These are phyloP conservation scores for Rachicladosporium sp. DNA, from an alignment of 2,329 filamentous ascomycete genomes.

Conservation along the genomic window DNA sequence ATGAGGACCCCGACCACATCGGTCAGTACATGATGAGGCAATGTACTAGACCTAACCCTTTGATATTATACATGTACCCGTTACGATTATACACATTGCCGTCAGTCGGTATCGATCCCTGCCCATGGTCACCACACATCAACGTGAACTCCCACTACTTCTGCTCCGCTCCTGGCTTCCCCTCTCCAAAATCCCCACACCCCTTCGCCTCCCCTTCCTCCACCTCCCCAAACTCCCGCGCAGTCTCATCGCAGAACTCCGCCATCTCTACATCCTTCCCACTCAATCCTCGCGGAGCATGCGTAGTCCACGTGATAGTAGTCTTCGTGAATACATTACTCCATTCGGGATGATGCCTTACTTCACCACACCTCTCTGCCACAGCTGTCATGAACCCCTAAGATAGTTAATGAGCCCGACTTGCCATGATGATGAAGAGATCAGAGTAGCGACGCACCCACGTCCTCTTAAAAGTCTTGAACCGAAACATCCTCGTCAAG, in stretches of 20 bases:
- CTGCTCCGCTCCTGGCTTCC: constrained; percentile 7
- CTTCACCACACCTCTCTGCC: constrained; percentile 52
- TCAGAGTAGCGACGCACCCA: constrained; percentile 21
- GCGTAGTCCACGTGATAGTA: constrained; percentile 62
- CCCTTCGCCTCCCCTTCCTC: constrained; percentile 3
- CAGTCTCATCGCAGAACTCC: constrained; percentile 43
- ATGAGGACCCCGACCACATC: no score
- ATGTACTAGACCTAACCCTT: neutral
- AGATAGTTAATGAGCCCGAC: neutral
- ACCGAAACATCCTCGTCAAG: constrained; percentile 24
- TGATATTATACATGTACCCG: no score
- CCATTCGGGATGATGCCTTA: constrained; percentile 66
- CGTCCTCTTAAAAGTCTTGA: constrained; percentile 27
- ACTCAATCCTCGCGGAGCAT: constrained; percentile 53
- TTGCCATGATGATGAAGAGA: neutral
- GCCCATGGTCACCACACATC: neutral
- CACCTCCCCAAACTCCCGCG: constrained; percentile 15
- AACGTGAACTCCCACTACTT: neutral
- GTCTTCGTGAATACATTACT: constrained; percentile 63
- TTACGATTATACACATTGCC: neutral
- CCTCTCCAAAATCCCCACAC: constrained; percentile 2
- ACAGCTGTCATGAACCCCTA: constrained; percentile 67
- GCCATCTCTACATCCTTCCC: constrained; percentile 52
- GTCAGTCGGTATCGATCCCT: neutral
- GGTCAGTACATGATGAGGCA: no score